Evolutionary conservation across 257 asterid genomes (phyloP).

Genomic region (Henckelia pumila): DNA sequence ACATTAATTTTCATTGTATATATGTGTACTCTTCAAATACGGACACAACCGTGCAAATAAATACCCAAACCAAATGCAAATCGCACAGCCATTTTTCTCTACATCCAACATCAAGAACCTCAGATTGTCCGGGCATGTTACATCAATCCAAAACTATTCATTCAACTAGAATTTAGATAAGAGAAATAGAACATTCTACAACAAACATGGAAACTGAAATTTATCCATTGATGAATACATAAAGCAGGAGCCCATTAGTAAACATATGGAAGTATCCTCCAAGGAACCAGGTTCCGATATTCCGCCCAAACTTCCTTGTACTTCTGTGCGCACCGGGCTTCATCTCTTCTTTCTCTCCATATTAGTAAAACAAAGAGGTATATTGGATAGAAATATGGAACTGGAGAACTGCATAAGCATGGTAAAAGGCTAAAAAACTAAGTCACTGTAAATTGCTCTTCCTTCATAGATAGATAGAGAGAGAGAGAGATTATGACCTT

Average conservation of each 20-base stretch:
- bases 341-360: constrained; percentile 99
- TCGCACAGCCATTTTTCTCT: not conserved
- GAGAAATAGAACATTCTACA: not conserved
- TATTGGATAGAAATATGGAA: constrained; percentile 87
- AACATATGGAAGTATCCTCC: constrained; percentile 82
- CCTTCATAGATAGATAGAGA: not conserved
- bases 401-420: constrained; percentile 63
- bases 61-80: not conserved
- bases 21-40: too few relatives aligned
- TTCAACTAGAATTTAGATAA: not conserved
- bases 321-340: constrained; percentile 90
- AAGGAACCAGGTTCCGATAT: constrained; percentile 78
- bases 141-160: too few relatives aligned
- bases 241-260: constrained; percentile 36
- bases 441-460: not conserved
- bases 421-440: not conserved
- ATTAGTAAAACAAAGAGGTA: constrained; percentile 81
- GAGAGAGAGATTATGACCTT: constrained; percentile 43
- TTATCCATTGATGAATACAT: not conserved
- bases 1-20: too few relatives aligned
- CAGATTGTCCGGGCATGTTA: not conserved
- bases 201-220: not conserved
- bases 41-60: too few relatives aligned
- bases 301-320: constrained; percentile 88
- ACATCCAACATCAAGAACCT: not conserved